These are phyloP conservation scores for Oleoguttula mirabilis DNA, from an alignment of 495 filamentous ascomycete genomes.

Conservation along the genomic window DNA sequence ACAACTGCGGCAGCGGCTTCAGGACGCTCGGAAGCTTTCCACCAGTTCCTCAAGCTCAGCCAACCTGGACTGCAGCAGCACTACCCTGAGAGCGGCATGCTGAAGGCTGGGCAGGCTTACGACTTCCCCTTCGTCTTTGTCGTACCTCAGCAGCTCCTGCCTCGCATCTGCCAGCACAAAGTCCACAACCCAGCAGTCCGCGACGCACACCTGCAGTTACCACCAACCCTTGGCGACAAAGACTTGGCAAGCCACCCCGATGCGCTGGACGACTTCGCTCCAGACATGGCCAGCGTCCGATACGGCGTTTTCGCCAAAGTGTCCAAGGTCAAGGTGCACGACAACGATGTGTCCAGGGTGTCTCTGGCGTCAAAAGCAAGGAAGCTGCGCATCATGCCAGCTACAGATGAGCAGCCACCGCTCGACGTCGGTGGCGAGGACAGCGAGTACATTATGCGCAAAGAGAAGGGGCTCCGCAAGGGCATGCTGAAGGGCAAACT, in stretches of 20 bases:
- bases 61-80: conserved; percentile 62
- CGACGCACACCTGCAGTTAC: conserved; percentile 63
- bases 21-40: conserved; percentile 41
- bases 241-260: conserved; percentile 21
- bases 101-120: conserved; percentile 55
- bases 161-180: conserved; percentile 47
- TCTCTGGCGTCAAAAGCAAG: conserved; percentile 38
- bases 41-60: conserved; percentile 64
- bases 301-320: conserved; percentile 57
- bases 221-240: conserved; percentile 66
- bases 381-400: conserved; percentile 68
- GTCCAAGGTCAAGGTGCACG: conserved; percentile 18
- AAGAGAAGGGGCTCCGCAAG: conserved; percentile 66
- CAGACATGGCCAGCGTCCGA: conserved; percentile 63
- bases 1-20: conserved; percentile 35
- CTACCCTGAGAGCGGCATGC: conserved; percentile 58
- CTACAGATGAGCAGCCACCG: conserved; percentile 61
- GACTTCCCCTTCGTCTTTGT: conserved; percentile 80
- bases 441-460: conserved; percentile 53
- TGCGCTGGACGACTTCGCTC: conserved; percentile 58
- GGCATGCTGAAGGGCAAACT: conserved; percentile 67
- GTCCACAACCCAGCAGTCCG: conserved; percentile 46
- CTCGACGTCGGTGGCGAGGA: conserved; percentile 49
- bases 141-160: conserved; percentile 60
- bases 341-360: conserved; percentile 27